Conservation (phyloP, 2,329 filamentous ascomycete genomes). For the Arachnomyces sp. region DNA sequence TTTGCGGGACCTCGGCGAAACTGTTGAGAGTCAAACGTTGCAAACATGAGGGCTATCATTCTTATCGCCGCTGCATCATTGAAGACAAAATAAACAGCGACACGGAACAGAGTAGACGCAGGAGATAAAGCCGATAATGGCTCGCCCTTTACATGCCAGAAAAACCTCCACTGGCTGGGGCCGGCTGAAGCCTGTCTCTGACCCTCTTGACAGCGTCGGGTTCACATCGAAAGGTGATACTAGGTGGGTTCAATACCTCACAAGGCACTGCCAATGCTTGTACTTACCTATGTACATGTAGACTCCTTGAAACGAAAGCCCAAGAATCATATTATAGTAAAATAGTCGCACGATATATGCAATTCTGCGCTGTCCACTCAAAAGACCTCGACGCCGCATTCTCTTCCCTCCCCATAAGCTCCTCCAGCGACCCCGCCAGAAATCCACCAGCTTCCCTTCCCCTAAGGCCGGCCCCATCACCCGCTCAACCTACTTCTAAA, state of each 20-base stretch:
- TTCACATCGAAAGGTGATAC: constrained; percentile 86
- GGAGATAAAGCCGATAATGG: constrained; percentile 1
- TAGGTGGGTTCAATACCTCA: constrained; percentile 45
- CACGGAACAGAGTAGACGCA: too few species aligned
- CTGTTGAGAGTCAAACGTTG: constrained; percentile 16
- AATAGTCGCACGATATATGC: constrained; percentile 82
- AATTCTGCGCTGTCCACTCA: constrained; percentile 69
- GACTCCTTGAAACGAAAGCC: constrained; percentile 62
- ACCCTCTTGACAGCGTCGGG: constrained; percentile 72
- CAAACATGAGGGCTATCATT: constrained; percentile 18
- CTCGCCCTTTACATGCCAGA: constrained; percentile 4
- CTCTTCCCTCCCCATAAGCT: constrained; percentile 48
- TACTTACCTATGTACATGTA: constrained; percentile 25
- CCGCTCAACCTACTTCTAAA: constrained; percentile 11
- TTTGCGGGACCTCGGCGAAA: background rate
- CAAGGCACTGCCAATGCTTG: constrained; percentile 7
- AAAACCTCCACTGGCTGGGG: constrained; percentile 41
- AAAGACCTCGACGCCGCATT: constrained; percentile 70
- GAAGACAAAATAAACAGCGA: background rate
- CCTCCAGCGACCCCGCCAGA: constrained; percentile 29
- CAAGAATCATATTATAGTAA: constrained; percentile 82
- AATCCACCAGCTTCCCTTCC: constrained; percentile 28
- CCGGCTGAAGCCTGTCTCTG: constrained; percentile 64
- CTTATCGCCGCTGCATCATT: constrained; percentile 1
- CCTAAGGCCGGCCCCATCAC: constrained; percentile 4